Conservation (phyloP, 2,329 filamentous ascomycete genomes). For the Aureobasidium pullulans region DNA sequence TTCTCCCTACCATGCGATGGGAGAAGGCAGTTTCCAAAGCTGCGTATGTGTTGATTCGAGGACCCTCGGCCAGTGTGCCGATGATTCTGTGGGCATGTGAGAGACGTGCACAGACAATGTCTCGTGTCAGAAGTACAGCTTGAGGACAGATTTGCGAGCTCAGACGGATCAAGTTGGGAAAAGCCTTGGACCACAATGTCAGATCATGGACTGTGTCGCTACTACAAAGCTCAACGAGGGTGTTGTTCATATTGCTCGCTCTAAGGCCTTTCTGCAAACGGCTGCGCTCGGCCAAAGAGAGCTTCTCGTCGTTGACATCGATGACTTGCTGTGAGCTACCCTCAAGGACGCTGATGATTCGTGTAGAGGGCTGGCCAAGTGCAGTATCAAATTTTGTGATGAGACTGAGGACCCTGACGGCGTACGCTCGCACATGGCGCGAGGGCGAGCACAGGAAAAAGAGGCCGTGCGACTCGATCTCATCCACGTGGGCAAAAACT, state of each 20-base stretch:
- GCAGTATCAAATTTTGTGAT: conserved; percentile 91
- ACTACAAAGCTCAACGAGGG: conserved; percentile 85
- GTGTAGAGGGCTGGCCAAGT: conserved; percentile 65
- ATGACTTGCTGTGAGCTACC: conserved; percentile 82
- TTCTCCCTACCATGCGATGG: conserved; percentile 16
- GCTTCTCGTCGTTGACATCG: conserved; percentile 83
- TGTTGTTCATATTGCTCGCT: conserved; percentile 74
- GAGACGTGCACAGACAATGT: conserved; percentile 86
- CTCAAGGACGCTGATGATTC: conserved; percentile 88
- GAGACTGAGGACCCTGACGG: conserved; percentile 83
- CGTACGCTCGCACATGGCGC: conserved; percentile 76
- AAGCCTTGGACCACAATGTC: conserved; percentile 95
- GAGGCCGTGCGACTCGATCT: conserved; percentile 90
- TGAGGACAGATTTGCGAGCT: conserved; percentile 88
- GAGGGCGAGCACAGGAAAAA: conserved; percentile 98
- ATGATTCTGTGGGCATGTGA: conserved; percentile 89
- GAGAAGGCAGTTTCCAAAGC: conserved; percentile 53
- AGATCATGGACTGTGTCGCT: conserved; percentile 93
- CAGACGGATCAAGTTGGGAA: conserved; percentile 86
- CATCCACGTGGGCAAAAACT: conserved; percentile 88
- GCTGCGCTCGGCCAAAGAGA: conserved; percentile 87
- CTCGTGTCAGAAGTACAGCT: conserved; percentile 80
- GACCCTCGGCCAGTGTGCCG: conserved; percentile 64
- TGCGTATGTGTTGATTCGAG: conserved; percentile 40
- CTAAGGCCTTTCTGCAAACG: conserved; percentile 84